Percentiles rank a stretch among this genome's conserved stretches.
Evolutionary conservation across 2,329 filamentous ascomycete genomes (phyloP).

Genomic region (Hypoxylon sp.): DNA sequence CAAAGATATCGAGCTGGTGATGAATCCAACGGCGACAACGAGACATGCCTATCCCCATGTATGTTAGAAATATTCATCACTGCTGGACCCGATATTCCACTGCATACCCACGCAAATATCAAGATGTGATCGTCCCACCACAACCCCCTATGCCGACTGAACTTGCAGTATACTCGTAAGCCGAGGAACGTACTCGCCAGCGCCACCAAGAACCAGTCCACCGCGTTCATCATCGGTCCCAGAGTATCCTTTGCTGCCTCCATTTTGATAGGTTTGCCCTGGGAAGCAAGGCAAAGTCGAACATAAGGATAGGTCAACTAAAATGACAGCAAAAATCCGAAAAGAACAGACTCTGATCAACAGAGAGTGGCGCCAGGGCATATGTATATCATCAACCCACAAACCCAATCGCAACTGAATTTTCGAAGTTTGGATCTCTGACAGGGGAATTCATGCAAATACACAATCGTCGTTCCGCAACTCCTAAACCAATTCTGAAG

Average conservation of each 20-base stretch:
- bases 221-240: slow-evolving; percentile 45
- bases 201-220: slow-evolving; percentile 44
- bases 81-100: neutral
- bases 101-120: slow-evolving; percentile 43
- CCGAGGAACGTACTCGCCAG: slow-evolving; percentile 41
- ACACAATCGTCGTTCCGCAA: slow-evolving; percentile 5
- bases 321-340: slow-evolving; percentile 28
- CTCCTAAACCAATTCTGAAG: slow-evolving; percentile 18
- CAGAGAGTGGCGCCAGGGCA: slow-evolving; percentile 18
- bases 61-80: slow-evolving; percentile 12
- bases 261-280: slow-evolving; percentile 29
- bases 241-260: slow-evolving; percentile 36
- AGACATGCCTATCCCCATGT: slow-evolving; percentile 22
- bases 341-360: slow-evolving; percentile 13
- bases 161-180: slow-evolving; percentile 47
- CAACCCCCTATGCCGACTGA: slow-evolving; percentile 43
- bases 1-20: slow-evolving; percentile 40
- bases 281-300: slow-evolving; percentile 8
- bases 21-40: slow-evolving; percentile 38
- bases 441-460: slow-evolving; percentile 19
- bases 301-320: slow-evolving; percentile 14
- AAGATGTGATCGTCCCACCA: slow-evolving; percentile 50
- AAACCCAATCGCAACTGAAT: slow-evolving; percentile 13
- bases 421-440: slow-evolving; percentile 22
- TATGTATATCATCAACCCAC: slow-evolving; percentile 34